Evolutionary conservation across 1,284 basidiomycete genomes (phyloP).

Genomic region (Leccinum griseonigrum): DNA sequence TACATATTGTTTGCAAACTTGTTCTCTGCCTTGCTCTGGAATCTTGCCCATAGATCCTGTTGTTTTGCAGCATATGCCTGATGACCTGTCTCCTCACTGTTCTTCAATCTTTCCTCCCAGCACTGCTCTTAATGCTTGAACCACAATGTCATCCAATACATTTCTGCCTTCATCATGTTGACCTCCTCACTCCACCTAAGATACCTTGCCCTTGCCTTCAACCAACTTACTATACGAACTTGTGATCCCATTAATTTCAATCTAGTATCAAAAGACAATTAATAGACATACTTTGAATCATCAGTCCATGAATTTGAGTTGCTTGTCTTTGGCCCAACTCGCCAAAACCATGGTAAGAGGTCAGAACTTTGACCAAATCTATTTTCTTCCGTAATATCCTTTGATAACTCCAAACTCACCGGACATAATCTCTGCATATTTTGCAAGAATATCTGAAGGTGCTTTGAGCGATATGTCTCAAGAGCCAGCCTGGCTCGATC

Average conservation of each 20-base stretch:
- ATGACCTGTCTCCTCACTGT: not conserved
- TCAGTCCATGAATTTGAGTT: not conserved
- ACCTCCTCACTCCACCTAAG: not conserved
- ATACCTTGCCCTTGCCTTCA: not conserved
- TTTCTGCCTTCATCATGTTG: not conserved
- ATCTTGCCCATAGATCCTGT: no score
- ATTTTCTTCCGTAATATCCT: not conserved
- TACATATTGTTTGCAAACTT: no score
- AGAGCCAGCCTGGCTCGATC: conserved; percentile 1
- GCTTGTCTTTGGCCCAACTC: not conserved
- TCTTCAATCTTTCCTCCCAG: not conserved
- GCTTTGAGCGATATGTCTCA: not conserved
- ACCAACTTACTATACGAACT: not conserved
- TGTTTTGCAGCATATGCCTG: not conserved
- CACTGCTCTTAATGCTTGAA: not conserved
- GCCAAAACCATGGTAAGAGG: not conserved
- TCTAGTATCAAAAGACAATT: not conserved
- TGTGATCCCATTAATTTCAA: not conserved
- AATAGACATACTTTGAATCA: not conserved
- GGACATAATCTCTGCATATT: not conserved
- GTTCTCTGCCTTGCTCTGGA: no score
- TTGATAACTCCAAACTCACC: not conserved
- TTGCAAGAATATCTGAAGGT: not conserved
- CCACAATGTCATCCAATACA: not conserved
- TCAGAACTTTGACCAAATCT: not conserved